A percentile compares a stretch with the other conserved stretches of the same genome.
Conservation (phyloP, 352 stramenopile genomes). For the Pythium dissimile region DNA sequence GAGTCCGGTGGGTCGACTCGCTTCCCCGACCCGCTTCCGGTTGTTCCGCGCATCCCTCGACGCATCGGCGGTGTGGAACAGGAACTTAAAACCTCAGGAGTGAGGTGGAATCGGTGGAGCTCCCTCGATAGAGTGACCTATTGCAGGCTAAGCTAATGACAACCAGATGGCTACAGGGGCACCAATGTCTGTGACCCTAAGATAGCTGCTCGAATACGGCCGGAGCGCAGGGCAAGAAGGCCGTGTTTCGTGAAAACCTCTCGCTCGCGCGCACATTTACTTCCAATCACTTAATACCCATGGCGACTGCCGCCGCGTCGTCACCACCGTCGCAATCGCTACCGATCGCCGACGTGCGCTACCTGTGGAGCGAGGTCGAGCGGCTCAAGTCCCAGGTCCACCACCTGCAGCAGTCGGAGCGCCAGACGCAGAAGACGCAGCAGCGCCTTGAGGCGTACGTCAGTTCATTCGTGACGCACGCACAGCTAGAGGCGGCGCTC, state of each 20-base stretch:
- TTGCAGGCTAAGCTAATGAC: not conserved
- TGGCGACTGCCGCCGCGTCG: not conserved
- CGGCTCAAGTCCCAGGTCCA: slow-evolving; percentile 50
- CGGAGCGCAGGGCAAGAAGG: too few species aligned
- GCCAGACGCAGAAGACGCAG: slow-evolving; percentile 27
- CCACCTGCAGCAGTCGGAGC: slow-evolving; percentile 31
- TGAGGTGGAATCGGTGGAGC: slow-evolving; percentile 5
- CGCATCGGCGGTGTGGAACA: not conserved
- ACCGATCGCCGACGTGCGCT: slow-evolving; percentile 36
- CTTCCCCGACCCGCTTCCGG: not conserved
- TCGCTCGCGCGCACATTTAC: not conserved
- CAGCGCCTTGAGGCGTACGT: slow-evolving; percentile 32
- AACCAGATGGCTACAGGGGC: slow-evolving; percentile 14
- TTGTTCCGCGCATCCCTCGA: slow-evolving; percentile 2
- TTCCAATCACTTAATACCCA: not conserved
- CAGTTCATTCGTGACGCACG: slow-evolving; percentile 46
- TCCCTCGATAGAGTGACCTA: slow-evolving; percentile 7
- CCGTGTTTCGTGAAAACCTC: too few species aligned
- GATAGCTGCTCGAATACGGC: too few species aligned
- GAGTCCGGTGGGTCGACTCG: not conserved
- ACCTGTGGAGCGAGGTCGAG: slow-evolving; percentile 58
- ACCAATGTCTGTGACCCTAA: too few species aligned
- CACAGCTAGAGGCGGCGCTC: slow-evolving; percentile 57
- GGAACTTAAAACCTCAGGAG: slow-evolving; percentile 8
- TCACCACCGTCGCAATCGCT: not conserved